A percentile compares a stretch with the other conserved stretches of the same genome.
Conservation (phyloP, 106 monocot genomes). For the Dioscorea dumetorum region DNA sequence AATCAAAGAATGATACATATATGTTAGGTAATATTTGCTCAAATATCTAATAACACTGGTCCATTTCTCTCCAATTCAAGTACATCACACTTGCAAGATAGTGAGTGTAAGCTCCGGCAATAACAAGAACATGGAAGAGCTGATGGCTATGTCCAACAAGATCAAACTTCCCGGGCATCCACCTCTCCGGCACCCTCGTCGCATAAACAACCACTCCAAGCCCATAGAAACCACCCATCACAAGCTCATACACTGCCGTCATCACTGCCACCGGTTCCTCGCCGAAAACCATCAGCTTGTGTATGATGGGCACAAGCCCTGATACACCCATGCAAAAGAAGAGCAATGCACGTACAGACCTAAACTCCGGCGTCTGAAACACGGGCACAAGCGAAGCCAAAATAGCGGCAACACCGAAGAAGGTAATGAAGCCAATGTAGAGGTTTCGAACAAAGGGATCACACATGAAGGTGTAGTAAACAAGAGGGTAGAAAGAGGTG, state of each 20-base stretch:
- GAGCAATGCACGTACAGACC: constrained; percentile 13
- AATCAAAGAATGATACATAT: too few relatives aligned
- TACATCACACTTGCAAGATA: constrained; percentile 29
- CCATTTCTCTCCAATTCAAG: constrained; percentile 30
- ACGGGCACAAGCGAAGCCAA: constrained; percentile 22
- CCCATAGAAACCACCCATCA: constrained; percentile 29
- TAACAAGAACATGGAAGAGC: constrained; percentile 33
- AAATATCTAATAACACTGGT: constrained; percentile 16
- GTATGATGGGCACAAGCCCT: constrained; percentile 33
- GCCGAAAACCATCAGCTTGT: constrained; percentile 27
- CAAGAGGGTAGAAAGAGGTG: constrained; percentile 16
- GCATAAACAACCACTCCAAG: constrained; percentile 31
- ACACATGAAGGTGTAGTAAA: constrained; percentile 12
- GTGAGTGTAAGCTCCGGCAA: constrained; percentile 42
- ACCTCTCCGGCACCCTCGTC: constrained; percentile 35
- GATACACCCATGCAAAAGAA: constrained; percentile 33
- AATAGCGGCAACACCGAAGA: constrained; percentile 6
- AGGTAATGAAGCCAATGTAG: constrained; percentile 8
- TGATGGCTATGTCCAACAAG: constrained; percentile 44
- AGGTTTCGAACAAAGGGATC: constrained; percentile 7
- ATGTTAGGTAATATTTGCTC: too few relatives aligned
- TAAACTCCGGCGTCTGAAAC: constrained; percentile 21
- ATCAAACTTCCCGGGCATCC: constrained; percentile 46
- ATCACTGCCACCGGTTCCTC: constrained; percentile 25
- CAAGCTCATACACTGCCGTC: constrained; percentile 20